Evolutionary conservation across 2,329 filamentous ascomycete species (phyloP).

Genomic region (Talaromyces funiculosus): DNA sequence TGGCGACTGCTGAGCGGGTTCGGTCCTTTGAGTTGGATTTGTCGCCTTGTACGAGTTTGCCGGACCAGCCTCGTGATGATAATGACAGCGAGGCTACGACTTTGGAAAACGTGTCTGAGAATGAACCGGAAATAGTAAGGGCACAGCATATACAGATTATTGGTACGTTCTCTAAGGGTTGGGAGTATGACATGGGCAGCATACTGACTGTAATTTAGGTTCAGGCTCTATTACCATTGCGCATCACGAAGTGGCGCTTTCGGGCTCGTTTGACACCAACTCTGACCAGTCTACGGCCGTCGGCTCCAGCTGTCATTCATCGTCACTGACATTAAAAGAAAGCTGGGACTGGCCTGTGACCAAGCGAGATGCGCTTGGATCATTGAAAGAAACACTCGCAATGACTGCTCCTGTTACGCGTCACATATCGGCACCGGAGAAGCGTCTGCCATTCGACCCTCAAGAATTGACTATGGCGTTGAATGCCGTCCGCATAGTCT

Average conservation of each 20-base stretch:
- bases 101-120: constrained; percentile 18
- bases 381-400: constrained; percentile 29
- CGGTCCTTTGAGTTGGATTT: constrained; percentile 33
- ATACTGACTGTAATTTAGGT: not conserved
- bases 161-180: not conserved
- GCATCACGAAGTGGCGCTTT: constrained; percentile 21
- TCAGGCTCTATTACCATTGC: constrained; percentile 19
- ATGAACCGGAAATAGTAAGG: constrained; percentile 14
- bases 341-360: constrained; percentile 22
- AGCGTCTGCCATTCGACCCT: constrained; percentile 28
- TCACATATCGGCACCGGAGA: constrained; percentile 22
- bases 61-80: constrained; percentile 17
- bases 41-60: constrained; percentile 32
- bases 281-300: constrained; percentile 35
- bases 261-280: constrained; percentile 24
- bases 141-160: constrained; percentile 3
- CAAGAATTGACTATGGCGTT: constrained; percentile 34
- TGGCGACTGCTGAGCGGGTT: constrained; percentile 29
- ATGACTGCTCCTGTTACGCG: constrained; percentile 29
- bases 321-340: constrained; percentile 30
- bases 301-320: constrained; percentile 30
- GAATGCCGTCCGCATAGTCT: constrained; percentile 32
- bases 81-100: constrained; percentile 16
- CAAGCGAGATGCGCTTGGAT: constrained; percentile 22
- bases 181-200: not conserved